Evolutionary conservation across 805 yeast genomes (phyloP).

Genomic region (Kodamaea laetipori): DNA sequence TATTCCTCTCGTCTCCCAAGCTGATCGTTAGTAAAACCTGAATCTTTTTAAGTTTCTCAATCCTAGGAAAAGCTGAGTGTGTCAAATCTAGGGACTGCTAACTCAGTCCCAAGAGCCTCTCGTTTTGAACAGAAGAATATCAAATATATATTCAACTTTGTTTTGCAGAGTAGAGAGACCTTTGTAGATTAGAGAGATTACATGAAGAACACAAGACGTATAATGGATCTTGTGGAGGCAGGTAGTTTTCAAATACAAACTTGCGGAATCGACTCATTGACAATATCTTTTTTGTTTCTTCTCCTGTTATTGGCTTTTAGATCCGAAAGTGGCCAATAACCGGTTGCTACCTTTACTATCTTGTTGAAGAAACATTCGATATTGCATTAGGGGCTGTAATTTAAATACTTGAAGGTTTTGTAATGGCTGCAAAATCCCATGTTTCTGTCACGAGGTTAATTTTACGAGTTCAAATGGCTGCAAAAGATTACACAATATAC

Average conservation of each 20-base stretch:
- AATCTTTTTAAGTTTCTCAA: not conserved
- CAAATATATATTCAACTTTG: constrained; percentile 51
- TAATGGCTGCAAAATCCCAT: no score
- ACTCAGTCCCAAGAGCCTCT: no score
- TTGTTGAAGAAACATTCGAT: not conserved
- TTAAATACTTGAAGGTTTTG: not conserved
- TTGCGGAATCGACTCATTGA: constrained; percentile 42
- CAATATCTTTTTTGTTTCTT: constrained; percentile 33
- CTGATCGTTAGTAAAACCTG: constrained; percentile 23
- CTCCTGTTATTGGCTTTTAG: constrained; percentile 29
- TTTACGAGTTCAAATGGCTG: no score
- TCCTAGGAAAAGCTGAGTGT: no score
- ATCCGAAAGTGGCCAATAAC: constrained; percentile 46
- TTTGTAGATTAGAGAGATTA: constrained; percentile 50
- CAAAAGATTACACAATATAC: no score
- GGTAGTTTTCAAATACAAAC: constrained; percentile 32
- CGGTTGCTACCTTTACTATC: constrained; percentile 26
- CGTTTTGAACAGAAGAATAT: constrained; percentile 20
- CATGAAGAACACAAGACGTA: constrained; percentile 48
- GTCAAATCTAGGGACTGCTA: no score
- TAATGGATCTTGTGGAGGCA: constrained; percentile 27
- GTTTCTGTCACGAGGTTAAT: no score
- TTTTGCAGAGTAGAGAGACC: no score
- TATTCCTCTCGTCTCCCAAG: constrained; percentile 5
- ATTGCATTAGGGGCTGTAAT: not conserved